These are phyloP conservation scores for Suillus weaverae DNA, from an alignment of 768 basidiomycete species.

Conservation along the genomic window DNA sequence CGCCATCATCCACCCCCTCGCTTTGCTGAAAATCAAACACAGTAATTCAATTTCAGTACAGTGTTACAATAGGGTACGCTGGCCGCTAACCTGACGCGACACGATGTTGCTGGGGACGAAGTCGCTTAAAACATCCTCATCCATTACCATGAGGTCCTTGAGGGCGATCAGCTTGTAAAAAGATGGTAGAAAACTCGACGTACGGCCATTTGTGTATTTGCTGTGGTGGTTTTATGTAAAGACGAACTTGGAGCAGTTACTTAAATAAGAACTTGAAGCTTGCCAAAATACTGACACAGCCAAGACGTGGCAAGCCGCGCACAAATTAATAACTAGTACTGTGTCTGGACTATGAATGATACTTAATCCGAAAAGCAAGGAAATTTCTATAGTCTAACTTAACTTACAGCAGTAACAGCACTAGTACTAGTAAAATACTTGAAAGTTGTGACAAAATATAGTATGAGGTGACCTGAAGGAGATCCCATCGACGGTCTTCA, in stretches of 20 bases:
- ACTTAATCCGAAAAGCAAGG: not conserved
- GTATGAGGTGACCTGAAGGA: not conserved
- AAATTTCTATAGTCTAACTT: not conserved
- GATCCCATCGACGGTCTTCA: not conserved
- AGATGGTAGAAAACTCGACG: slow-evolving; percentile 10
- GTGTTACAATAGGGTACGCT: slow-evolving; percentile 9
- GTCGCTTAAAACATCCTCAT: slow-evolving; percentile 88
- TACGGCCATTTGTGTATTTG: slow-evolving; percentile 20
- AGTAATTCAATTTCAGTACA: slow-evolving; percentile 29
- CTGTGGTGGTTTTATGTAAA: slow-evolving; percentile 17
- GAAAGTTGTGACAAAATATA: not conserved
- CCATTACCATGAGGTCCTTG: slow-evolving; percentile 31
- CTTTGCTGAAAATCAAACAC: slow-evolving; percentile 43
- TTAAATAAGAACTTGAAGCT: not conserved
- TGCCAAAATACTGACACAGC: not conserved
- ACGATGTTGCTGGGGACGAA: slow-evolving; percentile 90
- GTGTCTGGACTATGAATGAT: not conserved
- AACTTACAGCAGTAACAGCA: too few relatives aligned
- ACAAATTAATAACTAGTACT: too few relatives aligned
- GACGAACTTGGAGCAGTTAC: not conserved
- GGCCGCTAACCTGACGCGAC: slow-evolving; percentile 69
- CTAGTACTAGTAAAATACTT: not conserved
- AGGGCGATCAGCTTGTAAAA: not conserved
- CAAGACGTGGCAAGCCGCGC: not conserved
- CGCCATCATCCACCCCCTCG: slow-evolving; percentile 65